A percentile compares a stretch with the other conserved stretches of the same genome.
phyloP scores from a whole-genome alignment of 495 filamentous ascomycete genomes.

The Hypoxylon rickii region DNA sequence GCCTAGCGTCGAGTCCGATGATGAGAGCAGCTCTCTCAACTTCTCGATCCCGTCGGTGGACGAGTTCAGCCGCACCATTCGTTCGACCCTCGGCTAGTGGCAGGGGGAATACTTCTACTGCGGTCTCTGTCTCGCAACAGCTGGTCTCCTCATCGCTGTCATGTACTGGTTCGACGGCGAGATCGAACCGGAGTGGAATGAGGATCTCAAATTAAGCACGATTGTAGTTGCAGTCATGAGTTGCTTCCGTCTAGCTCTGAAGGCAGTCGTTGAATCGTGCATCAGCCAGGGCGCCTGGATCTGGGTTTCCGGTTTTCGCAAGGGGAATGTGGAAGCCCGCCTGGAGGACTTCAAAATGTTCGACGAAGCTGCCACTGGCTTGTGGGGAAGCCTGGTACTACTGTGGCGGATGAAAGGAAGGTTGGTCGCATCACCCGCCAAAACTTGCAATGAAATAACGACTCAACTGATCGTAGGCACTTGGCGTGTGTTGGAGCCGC shows the following conservation, averaged over 20 bases:
- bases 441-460: background rate
- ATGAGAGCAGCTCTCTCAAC: conserved; percentile 8
- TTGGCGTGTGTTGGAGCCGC: conserved; percentile 43
- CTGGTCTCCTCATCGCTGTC: conserved; percentile 26
- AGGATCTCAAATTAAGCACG: conserved; percentile 37
- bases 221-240: conserved; percentile 43
- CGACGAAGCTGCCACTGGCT: conserved; percentile 42
- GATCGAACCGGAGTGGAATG: conserved; percentile 35
- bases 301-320: conserved; percentile 40
- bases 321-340: conserved; percentile 32
- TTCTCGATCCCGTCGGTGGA: conserved; percentile 15
- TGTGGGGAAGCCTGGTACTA: conserved; percentile 39
- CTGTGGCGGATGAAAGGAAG: conserved; percentile 42
- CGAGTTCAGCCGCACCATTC: conserved; percentile 27
- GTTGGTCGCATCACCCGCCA: conserved; percentile 4
- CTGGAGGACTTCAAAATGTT: conserved; percentile 45
- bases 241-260: conserved; percentile 40
- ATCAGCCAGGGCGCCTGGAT: conserved; percentile 47
- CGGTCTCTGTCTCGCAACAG: conserved; percentile 33
- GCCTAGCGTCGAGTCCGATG: conserved; percentile 10
- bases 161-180: conserved; percentile 37
- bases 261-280: conserved; percentile 38
- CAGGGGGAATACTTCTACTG: conserved; percentile 41
- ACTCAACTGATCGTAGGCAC: conserved; percentile 29
- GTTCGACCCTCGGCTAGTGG: conserved; percentile 41